Evolutionary conservation across 345 rosid species (phyloP).

Genomic region (Zanthoxylum bungeanum): DNA sequence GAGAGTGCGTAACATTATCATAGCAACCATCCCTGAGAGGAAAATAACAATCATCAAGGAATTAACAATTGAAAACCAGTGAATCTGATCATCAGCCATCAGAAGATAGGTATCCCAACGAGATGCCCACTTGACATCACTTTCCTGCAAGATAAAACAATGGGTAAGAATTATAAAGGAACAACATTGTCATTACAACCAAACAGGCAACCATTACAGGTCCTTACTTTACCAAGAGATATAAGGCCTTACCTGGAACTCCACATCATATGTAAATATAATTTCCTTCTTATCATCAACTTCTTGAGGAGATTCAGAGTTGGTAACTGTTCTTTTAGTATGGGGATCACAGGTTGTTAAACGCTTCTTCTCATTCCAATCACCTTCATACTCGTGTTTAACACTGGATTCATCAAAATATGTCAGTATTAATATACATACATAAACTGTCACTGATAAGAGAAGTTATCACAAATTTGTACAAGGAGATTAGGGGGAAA

Average conservation of each 20-base stretch:
- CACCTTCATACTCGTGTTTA: conserved; percentile 70
- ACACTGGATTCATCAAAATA: conserved; percentile 46
- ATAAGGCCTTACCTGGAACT: conserved; percentile 52
- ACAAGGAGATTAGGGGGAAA: background rate
- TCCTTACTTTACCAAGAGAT: background rate
- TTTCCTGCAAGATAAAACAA: conserved; percentile 46
- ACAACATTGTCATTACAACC: background rate
- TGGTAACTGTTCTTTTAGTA: conserved; percentile 66
- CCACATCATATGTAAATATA: conserved; percentile 84
- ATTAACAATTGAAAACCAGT: conserved; percentile 92
- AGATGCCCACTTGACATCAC: conserved; percentile 93
- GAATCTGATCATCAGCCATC: conserved; percentile 94
- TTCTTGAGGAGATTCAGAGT: conserved; percentile 84
- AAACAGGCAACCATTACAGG: background rate
- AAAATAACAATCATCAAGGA: conserved; percentile 93
- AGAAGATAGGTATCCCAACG: conserved; percentile 94
- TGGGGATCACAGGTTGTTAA: conserved; percentile 82
- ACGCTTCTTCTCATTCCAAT: conserved; percentile 69
- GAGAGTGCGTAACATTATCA: conserved; percentile 93
- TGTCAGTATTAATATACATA: conserved; percentile 3
- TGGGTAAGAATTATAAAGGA: background rate
- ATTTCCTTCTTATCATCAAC: conserved; percentile 71
- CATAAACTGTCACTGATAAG: background rate
- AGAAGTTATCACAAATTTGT: conserved; percentile 4
- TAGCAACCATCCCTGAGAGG: conserved; percentile 98